Conservation (phyloP, 139 green algal genomes). For the Dunaliella sp. region DNA sequence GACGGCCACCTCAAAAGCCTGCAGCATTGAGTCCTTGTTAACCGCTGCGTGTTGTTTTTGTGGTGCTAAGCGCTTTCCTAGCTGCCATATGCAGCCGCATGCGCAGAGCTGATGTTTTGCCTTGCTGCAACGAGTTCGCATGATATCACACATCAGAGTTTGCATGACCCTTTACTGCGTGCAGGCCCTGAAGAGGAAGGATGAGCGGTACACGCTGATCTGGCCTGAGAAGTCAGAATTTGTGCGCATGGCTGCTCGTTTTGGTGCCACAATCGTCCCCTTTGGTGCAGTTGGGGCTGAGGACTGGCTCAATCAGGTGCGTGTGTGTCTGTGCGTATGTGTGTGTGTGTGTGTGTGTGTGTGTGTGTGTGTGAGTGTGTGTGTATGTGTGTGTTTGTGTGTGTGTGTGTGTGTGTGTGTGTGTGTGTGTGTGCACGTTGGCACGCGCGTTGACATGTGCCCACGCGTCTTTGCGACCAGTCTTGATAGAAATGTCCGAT, state of each 20-base stretch:
- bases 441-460: no score
- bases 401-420: background rate
- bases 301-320: conserved; percentile 32
- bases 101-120: no score
- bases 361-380: background rate
- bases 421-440: background rate
- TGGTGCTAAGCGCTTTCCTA: no score
- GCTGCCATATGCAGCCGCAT: no score
- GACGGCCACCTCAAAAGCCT: no score
- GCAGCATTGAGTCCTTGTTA: no score
- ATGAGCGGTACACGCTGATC: conserved; percentile 58
- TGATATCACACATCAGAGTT: no score
- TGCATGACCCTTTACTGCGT: no score
- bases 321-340: background rate
- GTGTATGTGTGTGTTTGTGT: background rate
- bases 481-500: no score
- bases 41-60: no score
- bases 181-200: conserved; percentile 66
- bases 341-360: background rate
- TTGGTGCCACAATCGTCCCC: conserved; percentile 90
- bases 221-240: conserved; percentile 91
- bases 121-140: no score
- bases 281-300: conserved; percentile 75
- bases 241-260: conserved; percentile 83
- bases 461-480: no score